Percentiles rank a stretch among this genome's conserved stretches.
phyloP scores from a whole-genome alignment of 345 rosid species.

The Hypericum androsaemum region DNA sequence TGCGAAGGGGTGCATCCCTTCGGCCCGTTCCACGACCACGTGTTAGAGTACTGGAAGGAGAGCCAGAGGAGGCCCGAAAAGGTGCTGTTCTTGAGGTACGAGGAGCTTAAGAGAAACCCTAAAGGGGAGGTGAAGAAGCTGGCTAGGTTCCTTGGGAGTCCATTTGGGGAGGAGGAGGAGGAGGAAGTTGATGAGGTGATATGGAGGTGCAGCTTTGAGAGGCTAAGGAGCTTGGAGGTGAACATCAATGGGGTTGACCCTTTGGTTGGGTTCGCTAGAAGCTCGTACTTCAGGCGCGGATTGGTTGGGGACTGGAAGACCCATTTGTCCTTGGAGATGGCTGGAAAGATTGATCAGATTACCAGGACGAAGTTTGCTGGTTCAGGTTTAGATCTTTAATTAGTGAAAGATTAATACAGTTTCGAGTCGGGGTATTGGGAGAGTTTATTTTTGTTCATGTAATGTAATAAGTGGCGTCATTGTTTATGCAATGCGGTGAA shows the following conservation, averaged over 20 bases:
- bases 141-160: constrained; percentile 17
- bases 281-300: constrained; percentile 16
- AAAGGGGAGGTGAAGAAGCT: constrained; percentile 16
- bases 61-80: constrained; percentile 15
- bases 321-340: constrained; percentile 19
- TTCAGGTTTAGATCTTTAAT: constrained; percentile 8
- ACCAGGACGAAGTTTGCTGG: constrained; percentile 15
- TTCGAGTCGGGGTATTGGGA: too few species aligned
- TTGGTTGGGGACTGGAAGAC: constrained; percentile 18
- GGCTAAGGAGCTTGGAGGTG: constrained; percentile 17
- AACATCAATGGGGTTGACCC: constrained; percentile 14
- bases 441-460: too few species aligned
- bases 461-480: too few species aligned
- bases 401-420: too few species aligned
- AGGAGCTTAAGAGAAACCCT: constrained; percentile 25
- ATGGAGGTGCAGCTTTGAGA: constrained; percentile 18
- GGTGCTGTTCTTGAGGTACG: constrained; percentile 30
- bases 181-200: constrained; percentile 24
- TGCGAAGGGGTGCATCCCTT: constrained; percentile 19
- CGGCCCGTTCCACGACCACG: constrained; percentile 30
- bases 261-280: constrained; percentile 13
- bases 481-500: too few species aligned
- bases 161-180: constrained; percentile 7
- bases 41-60: constrained; percentile 24
- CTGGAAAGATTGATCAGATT: constrained; percentile 13